Conservation (phyloP, 139 green algal genomes). For the Marvania coccoides region DNA sequence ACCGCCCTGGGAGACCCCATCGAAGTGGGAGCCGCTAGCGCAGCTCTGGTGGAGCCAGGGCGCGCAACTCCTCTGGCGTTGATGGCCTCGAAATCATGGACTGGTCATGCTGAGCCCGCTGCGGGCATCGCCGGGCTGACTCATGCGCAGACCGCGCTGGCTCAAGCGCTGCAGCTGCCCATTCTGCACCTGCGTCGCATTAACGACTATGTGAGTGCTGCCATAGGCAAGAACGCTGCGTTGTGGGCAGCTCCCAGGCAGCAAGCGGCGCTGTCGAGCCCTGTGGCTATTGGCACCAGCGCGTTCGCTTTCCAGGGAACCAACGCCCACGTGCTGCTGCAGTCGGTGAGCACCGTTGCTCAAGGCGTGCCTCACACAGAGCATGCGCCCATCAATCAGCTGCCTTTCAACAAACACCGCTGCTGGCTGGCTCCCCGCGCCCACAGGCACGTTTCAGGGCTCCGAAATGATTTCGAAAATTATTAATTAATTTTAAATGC, state of each 20-base stretch:
- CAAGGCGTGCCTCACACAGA: background rate
- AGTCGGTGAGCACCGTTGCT: background rate
- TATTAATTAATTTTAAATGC: too few species aligned
- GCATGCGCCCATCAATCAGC: background rate
- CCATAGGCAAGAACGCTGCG: conserved; percentile 2
- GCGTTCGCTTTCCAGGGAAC: conserved; percentile 41
- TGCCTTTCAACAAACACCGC: conserved; percentile 10
- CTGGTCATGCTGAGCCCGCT: conserved; percentile 72
- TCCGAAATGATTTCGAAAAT: too few species aligned
- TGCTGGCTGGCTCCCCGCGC: conserved; percentile 19
- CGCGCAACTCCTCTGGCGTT: conserved; percentile 34
- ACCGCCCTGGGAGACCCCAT: conserved; percentile 86
- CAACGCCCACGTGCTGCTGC: conserved; percentile 28
- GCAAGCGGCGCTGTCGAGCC: background rate
- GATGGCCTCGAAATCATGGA: conserved; percentile 55
- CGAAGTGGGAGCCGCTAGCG: conserved; percentile 57
- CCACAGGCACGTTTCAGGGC: background rate
- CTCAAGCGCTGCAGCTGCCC: conserved; percentile 9
- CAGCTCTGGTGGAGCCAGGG: conserved; percentile 1
- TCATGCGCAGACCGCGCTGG: conserved; percentile 13
- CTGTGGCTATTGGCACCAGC: conserved; percentile 1
- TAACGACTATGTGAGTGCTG: conserved; percentile 31
- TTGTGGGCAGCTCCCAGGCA: conserved; percentile 5
- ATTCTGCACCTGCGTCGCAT: conserved; percentile 31
- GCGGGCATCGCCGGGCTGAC: conserved; percentile 52